A percentile compares a stretch with the other conserved stretches of the same genome.
Conservation (phyloP, 2,329 filamentous ascomycete species). For the Leptographium lundbergii region DNA sequence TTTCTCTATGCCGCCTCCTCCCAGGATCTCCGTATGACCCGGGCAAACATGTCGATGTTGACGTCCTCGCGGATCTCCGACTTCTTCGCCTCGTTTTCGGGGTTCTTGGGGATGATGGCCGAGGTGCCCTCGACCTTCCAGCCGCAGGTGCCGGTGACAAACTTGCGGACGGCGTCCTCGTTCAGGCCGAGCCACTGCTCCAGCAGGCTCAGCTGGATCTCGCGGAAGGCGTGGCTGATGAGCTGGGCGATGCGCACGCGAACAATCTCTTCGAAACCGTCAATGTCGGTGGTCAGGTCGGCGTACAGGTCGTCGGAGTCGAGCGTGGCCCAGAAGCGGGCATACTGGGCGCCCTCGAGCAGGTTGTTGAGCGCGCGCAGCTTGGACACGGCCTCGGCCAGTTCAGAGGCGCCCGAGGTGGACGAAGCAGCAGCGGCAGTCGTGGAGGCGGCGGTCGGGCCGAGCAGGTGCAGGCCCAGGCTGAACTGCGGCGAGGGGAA, state of each 20-base stretch:
- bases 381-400: slow-evolving; percentile 85
- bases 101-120: slow-evolving; percentile 77
- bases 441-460: slow-evolving; percentile 58
- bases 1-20: slow-evolving; percentile 58
- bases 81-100: slow-evolving; percentile 95
- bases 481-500: slow-evolving; percentile 95
- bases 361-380: slow-evolving; percentile 73
- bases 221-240: slow-evolving; percentile 67
- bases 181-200: slow-evolving; percentile 64
- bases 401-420: slow-evolving; percentile 37
- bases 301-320: slow-evolving; percentile 93
- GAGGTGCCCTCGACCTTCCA: slow-evolving; percentile 63
- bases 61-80: slow-evolving; percentile 93
- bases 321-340: slow-evolving; percentile 82
- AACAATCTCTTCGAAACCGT: slow-evolving; percentile 89
- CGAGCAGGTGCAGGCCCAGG: slow-evolving; percentile 86
- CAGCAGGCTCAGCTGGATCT: slow-evolving; percentile 54
- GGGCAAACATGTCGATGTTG: slow-evolving; percentile 72
- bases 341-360: slow-evolving; percentile 83
- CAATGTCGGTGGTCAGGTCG: slow-evolving; percentile 86
- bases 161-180: slow-evolving; percentile 58
- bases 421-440: slow-evolving; percentile 37
- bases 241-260: slow-evolving; percentile 80
- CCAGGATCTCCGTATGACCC: slow-evolving; percentile 73
- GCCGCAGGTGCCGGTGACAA: slow-evolving; percentile 72